These are phyloP conservation scores for Puccinia triticina DNA, from an alignment of 1,284 basidiomycete species.

Conservation along the genomic window DNA sequence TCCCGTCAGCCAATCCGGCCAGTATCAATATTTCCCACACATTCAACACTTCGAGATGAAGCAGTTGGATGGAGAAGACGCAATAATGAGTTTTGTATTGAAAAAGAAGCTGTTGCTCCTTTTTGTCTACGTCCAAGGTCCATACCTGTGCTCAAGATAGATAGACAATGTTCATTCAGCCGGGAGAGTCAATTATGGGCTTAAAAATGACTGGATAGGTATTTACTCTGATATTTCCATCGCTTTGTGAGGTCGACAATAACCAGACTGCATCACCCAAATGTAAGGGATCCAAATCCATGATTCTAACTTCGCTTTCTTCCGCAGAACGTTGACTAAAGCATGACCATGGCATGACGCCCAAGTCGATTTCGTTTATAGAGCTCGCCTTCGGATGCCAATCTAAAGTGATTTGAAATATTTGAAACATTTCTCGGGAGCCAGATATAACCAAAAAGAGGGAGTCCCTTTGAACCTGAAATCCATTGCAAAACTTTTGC, in stretches of 20 bases:
- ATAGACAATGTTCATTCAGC: background rate
- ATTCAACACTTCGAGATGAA: background rate
- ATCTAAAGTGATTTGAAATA: slow-evolving; percentile 9
- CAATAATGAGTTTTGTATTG: background rate
- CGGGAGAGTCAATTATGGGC: background rate
- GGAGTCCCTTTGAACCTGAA: background rate
- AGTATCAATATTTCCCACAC: slow-evolving; percentile 7
- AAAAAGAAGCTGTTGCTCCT: background rate
- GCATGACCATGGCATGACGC: background rate
- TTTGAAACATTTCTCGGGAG: slow-evolving; percentile 20
- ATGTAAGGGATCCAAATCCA: background rate
- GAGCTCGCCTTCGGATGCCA: background rate
- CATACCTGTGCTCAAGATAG: background rate
- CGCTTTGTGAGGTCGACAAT: background rate
- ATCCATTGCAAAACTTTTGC: background rate
- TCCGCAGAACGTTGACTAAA: background rate
- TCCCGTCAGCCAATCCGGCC: slow-evolving; percentile 6
- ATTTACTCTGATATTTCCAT: slow-evolving; percentile 12
- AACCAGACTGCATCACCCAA: background rate
- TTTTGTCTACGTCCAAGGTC: slow-evolving; percentile 6
- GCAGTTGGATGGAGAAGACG: slow-evolving; percentile 1
- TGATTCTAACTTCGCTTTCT: slow-evolving; percentile 23
- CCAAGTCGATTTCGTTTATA: background rate
- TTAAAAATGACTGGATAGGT: background rate
- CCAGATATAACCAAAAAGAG: slow-evolving; percentile 13